phyloP scores from a whole-genome alignment of 306 rosid species.

The Cucumis cinereus region DNA sequence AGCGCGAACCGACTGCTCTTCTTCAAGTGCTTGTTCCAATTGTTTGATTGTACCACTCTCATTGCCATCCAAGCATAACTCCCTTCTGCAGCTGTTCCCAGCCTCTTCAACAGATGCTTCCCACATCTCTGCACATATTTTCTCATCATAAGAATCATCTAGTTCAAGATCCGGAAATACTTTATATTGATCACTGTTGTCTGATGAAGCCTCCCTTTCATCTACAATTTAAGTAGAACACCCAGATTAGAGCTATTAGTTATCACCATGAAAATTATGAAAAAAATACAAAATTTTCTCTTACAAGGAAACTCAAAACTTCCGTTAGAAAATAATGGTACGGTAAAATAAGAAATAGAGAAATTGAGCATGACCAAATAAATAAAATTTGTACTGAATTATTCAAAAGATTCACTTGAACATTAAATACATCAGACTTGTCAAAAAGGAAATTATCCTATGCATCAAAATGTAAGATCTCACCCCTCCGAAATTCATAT shows the following conservation, averaged over 20 bases:
- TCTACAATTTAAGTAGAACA: slow-evolving; percentile 13
- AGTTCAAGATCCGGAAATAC: background rate
- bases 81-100: slow-evolving; percentile 4
- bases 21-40: slow-evolving; percentile 34
- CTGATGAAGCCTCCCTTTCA: slow-evolving; percentile 13
- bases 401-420: background rate
- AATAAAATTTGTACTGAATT: background rate
- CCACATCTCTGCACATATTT: slow-evolving; percentile 2
- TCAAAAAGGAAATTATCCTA: background rate
- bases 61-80: slow-evolving; percentile 11
- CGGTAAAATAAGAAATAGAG: background rate
- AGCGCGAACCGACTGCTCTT: slow-evolving; percentile 25
- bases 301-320: background rate
- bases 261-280: slow-evolving; percentile 1
- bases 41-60: slow-evolving; percentile 17
- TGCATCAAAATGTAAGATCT: background rate
- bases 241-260: background rate
- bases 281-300: background rate
- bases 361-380: background rate
- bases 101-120: slow-evolving; percentile 11
- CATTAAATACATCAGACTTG: background rate
- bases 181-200: background rate
- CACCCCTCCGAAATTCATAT: background rate
- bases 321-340: background rate
- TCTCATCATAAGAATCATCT: slow-evolving; percentile 11